Conservation (phyloP, 345 rosid species). For the Zanthoxylum bungeanum region DNA sequence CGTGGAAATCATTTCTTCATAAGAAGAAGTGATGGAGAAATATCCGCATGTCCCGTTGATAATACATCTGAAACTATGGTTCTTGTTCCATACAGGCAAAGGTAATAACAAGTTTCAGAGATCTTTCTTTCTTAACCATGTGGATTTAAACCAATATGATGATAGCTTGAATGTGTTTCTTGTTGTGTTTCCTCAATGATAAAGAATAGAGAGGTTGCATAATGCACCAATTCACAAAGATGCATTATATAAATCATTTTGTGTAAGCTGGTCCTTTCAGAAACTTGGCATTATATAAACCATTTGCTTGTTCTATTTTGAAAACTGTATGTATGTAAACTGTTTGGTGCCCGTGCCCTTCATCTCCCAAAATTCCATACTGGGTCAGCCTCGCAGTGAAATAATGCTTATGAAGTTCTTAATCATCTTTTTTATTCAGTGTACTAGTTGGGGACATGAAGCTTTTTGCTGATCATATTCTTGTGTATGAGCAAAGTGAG, state of each 20-base stretch:
- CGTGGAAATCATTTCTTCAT: conserved; percentile 86
- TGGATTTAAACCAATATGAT: background rate
- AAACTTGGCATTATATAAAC: background rate
- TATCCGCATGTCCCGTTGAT: conserved; percentile 70
- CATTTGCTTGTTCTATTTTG: background rate
- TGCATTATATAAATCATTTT: background rate
- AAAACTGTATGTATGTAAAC: background rate
- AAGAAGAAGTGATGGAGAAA: conserved; percentile 61
- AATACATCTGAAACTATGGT: conserved; percentile 50
- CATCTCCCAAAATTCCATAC: background rate
- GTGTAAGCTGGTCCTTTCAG: background rate
- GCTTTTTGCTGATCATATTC: conserved; percentile 77
- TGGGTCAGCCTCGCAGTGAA: background rate
- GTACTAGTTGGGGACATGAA: conserved; percentile 67
- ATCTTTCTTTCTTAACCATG: background rate
- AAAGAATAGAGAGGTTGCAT: background rate
- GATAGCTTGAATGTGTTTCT: background rate
- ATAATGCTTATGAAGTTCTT: conserved; percentile 11
- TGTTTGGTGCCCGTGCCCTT: background rate
- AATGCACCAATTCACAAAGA: background rate
- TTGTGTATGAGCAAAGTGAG: conserved; percentile 69
- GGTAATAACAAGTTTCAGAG: conserved; percentile 33
- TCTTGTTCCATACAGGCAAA: conserved; percentile 78
- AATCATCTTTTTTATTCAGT: conserved; percentile 36
- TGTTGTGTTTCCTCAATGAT: background rate